Evolutionary conservation across 306 rosid species (phyloP), one percentile per base, ranked within the genome.

Genomic region (Cucumis sativus): DNA sequence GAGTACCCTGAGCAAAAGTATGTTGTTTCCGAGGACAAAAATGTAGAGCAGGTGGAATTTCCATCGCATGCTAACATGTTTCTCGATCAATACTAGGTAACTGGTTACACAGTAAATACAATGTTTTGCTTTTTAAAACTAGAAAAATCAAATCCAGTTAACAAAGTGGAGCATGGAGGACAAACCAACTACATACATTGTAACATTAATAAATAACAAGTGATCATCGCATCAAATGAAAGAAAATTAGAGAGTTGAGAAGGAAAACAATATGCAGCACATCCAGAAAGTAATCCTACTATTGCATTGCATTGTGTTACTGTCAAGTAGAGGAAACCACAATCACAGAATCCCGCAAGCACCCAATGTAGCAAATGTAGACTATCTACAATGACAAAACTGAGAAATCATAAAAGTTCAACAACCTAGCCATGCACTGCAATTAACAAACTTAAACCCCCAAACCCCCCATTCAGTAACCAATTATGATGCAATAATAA

Each of bases 381-480:
- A 72, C 40, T 52, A 52, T 25, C 58, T 30, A 72, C 62, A 72
- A 25, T 30, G 57, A 75, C 35, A 60, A 68, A 87, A 83, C 64
- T 77, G 59, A 84, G 52, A 77, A 80, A 82, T 77, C 10, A 83
- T 74, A 75, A 62, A 78, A 7, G 49, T 11, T 25, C 52, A 79
- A 52, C 68, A 74, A 60, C 70, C 28, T 1, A 54, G 75, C 71
- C 92, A 91, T 80, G 82, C 82, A 87, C 37, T 80, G 81, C 85
- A 86, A 84, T 89, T 74, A 89, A 83, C 88, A 72, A 52, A 59
- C 4, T 76, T 61, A 49, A 81, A 81, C 83, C 87, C 80, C 78
- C 59, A 25, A 85, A 82, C 17, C 84, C 82, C 85, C 85, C 88
- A 87, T 80, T 83, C 66, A 65, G 30, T 39, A 40, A 78, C 35